Evolutionary conservation across 768 basidiomycete genomes (phyloP), one percentile per base, ranked within the genome.

Genomic region (Termitomyces titanicus): DNA sequence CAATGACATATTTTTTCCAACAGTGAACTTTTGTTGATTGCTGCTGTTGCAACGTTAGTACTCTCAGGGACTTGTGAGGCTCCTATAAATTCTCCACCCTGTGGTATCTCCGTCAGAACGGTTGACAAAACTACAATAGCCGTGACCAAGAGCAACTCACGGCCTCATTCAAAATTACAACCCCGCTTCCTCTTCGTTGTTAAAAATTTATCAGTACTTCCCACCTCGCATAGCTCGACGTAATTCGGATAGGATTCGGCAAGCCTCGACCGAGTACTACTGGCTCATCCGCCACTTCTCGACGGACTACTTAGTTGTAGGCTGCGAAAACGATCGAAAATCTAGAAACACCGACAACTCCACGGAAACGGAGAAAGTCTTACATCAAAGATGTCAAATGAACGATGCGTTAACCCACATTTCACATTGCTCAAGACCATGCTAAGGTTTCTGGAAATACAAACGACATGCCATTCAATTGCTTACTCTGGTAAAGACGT

Each of bases 271-370:
- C 61, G 47, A 55, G 59, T 51, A 57, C 59, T 63, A 54, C 60
- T 61, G 64, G 61, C 49, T 47, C 42, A 62, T 59, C 57, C 61
- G 61, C 24, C 35, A 35, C 59, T 53, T 61, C 55, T 43, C 10
- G 5, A 27, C 27, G 18, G 18, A 35, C 40, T 20, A 39, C 24
- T 44, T n/a, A n/a, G 43, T 47, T 53, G 43, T 51, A 49, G 20
- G 34, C 51, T 31, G 15, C 33, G 39, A 22, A 20, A 18, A 47
- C 42, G 31, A 29, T 31, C 20, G 44, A 22, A n/a, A 31, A 50
- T n/a, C 22, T 49, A 43, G 29, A 22, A 53, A 20, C 25, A n/a
- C 47, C 34, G 48, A 47, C 24, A 61, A 53, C 45, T 55, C 56
- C 56, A 51, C 37, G 53, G 55, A 44, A 48, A 29, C 22, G 44